Percentiles rank a stretch among this genome's conserved stretches.
phyloP scores from a whole-genome alignment of 129 eudicot genomes.

The Saussurea involucrata region DNA sequence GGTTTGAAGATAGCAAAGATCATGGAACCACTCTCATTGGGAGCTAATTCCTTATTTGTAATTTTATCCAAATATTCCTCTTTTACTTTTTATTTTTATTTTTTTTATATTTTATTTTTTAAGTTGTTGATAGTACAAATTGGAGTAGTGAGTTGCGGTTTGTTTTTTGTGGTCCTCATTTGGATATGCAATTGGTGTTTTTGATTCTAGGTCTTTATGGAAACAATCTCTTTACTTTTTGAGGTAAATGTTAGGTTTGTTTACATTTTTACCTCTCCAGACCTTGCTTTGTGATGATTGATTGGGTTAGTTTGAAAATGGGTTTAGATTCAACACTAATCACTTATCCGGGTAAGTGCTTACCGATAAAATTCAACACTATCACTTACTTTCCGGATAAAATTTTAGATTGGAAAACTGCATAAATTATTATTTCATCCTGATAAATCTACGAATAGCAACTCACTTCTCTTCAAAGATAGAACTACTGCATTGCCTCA shows the following conservation, averaged over 20 bases:
- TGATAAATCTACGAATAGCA: too few relatives aligned
- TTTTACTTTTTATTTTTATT: background rate
- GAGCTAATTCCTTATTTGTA: conserved; percentile 29
- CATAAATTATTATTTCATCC: too few relatives aligned
- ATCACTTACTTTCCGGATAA: too few relatives aligned
- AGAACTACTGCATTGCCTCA: too few relatives aligned
- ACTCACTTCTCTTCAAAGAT: too few relatives aligned
- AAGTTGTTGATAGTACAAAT: conserved; percentile 27
- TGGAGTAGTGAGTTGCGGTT: conserved; percentile 16
- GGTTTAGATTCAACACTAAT: too few relatives aligned
- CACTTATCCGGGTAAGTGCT: too few relatives aligned
- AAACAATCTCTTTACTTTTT: background rate
- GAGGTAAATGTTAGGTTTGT: background rate
- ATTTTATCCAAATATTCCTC: conserved; percentile 14
- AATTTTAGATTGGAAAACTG: too few relatives aligned
- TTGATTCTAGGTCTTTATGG: background rate
- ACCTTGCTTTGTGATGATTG: background rate
- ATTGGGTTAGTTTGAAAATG: too few relatives aligned
- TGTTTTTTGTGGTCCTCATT: background rate
- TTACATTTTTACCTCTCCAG: too few relatives aligned
- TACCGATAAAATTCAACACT: too few relatives aligned
- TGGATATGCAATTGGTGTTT: background rate
- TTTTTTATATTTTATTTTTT: background rate
- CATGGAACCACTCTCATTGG: conserved; percentile 56
- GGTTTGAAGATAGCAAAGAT: conserved; percentile 50